These are phyloP conservation scores for Trametes meyenii DNA, from an alignment of 768 basidiomycete species.

Conservation along the genomic window DNA sequence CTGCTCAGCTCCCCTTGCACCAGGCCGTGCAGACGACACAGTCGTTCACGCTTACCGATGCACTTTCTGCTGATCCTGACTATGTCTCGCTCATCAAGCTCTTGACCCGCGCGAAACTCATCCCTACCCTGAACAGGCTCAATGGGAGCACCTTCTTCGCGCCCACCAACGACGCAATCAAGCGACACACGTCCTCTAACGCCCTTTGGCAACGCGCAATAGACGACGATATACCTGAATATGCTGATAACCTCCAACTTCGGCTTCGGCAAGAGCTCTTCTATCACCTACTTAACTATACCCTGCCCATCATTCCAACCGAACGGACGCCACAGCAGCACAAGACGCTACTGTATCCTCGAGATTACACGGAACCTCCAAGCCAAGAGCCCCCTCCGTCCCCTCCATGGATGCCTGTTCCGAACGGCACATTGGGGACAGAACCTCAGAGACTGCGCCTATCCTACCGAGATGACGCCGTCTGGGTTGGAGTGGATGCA, in stretches of 20 bases:
- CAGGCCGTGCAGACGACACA: constrained; percentile 30
- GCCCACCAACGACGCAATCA: constrained; percentile 91
- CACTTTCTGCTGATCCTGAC: constrained; percentile 73
- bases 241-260: constrained; percentile 82
- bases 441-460: constrained; percentile 82
- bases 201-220: constrained; percentile 40
- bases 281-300: constrained; percentile 91
- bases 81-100: constrained; percentile 75
- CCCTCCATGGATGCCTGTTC: constrained; percentile 86
- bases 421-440: constrained; percentile 78
- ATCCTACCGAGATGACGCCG: constrained; percentile 48
- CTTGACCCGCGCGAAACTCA: constrained; percentile 81
- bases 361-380: constrained; percentile 57
- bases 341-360: constrained; percentile 76
- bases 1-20: constrained; percentile 39
- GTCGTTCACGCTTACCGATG: constrained; percentile 74
- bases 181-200: constrained; percentile 44
- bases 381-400: constrained; percentile 67
- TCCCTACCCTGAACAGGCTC: constrained; percentile 90
- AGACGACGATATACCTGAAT: constrained; percentile 39
- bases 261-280: constrained; percentile 88
- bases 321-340: constrained; percentile 45
- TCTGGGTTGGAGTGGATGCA: constrained; percentile 75
- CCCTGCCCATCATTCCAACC: constrained; percentile 52
- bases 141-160: constrained; percentile 88